These are phyloP conservation scores for Sugiyamaella smithiae DNA, from an alignment of 805 yeast genomes.

Conservation along the genomic window DNA sequence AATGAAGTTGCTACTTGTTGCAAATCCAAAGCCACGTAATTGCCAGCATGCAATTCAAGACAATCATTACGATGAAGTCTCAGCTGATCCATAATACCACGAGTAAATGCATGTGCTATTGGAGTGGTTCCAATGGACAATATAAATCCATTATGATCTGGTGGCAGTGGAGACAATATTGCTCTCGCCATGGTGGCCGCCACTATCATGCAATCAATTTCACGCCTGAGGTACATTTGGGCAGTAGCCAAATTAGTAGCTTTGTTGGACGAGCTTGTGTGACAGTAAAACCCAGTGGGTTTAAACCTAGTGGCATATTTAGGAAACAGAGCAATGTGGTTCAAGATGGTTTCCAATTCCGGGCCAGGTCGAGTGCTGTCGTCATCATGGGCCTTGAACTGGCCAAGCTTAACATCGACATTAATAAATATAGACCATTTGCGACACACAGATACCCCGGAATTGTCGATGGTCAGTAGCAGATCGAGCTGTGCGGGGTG, in stretches of 20 bases:
- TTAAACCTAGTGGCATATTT: constrained; percentile 2
- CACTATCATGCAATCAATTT: neutral
- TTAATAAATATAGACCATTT: constrained; percentile 64
- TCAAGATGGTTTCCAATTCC: constrained; percentile 4
- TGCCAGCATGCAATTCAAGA: constrained; percentile 79
- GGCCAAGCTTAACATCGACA: constrained; percentile 66
- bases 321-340: constrained; percentile 2
- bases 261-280: constrained; percentile 61
- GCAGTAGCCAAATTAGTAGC: constrained; percentile 4
- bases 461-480: constrained; percentile 29
- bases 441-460: neutral
- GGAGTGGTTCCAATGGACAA: constrained; percentile 81
- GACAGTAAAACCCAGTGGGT: constrained; percentile 61
- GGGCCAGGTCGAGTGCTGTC: neutral
- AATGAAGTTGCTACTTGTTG: constrained; percentile 71
- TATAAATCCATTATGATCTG: constrained; percentile 44
- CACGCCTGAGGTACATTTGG: neutral
- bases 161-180: neutral
- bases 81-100: neutral
- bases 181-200: constrained; percentile 5
- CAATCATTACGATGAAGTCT: constrained; percentile 44
- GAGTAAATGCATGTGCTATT: constrained; percentile 53
- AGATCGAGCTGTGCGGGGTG: constrained; percentile 52
- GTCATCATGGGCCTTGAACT: constrained; percentile 38
- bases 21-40: constrained; percentile 65